Evolutionary conservation across 495 filamentous ascomycete species (phyloP), one percentile per base, ranked within the genome.

Genomic region (Monascus purpureus): DNA sequence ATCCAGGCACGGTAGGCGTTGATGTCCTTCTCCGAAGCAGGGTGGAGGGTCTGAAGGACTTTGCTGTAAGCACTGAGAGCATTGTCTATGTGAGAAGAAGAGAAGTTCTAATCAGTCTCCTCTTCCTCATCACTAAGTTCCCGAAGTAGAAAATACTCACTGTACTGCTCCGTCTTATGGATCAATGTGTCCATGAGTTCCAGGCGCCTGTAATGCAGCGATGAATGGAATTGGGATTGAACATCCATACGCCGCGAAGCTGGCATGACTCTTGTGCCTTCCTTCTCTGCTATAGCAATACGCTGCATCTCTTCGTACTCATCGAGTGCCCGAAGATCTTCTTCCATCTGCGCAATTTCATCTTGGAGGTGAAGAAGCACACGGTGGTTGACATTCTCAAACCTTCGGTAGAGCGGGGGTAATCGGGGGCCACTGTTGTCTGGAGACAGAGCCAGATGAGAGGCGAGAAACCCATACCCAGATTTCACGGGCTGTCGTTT

Each of bases 341-440:
- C 75, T 43, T 87, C 82, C 31, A 90, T 61, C 31, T 88, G 79
- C 1, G 72, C 64, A 24, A 93, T 73, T 47, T 93, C 84, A 46
- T 90, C 82, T 55, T 93, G 87, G 1, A 95, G 70, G 45, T 90
- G 73, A 2, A 95, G 63, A 2, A 95, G 65, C 8, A 93, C 61
- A 12, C 88, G 77, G 47, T 93, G 83, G 44, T 93, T 93, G 3
- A 93, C 56, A 6, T 69, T 65, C 45, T 81, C 80, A 44, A 95
- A 95, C 37, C 79, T 79, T 22, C 86, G 76, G 52, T 92, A 93
- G 11, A 95, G 69, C 5, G 82, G 82, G 7, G 65, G 67, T 18
- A 78, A 62, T 2, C 46, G 40, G 2, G 40, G 41, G 17, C 58
- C 55, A 8, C 52, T 45, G 13, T 50, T 50, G 19, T 36, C 31